Base-by-base conservation (phyloP, 176 grass and related monocot species). In the Lolium multiflorum region DNA sequence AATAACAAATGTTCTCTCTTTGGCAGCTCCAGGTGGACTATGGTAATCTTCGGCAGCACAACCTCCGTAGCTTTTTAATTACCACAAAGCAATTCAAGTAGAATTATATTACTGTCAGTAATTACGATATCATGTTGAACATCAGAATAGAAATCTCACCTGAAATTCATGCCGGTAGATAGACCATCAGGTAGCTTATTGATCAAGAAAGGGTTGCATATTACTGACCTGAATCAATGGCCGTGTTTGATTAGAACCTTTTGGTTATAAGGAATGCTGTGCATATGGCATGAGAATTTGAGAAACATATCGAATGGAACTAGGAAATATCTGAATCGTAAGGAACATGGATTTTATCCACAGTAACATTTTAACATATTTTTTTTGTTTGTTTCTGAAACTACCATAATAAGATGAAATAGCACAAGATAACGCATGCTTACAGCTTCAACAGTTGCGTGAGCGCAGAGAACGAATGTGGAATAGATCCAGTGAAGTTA, bases 401-500 rank as follows among this genome's bases (percentile, higher is more conserved):
- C 25, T 65, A 66, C 13, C 26, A 16, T 15, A 35, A 66, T n/a
- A n/a, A n/a, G 26, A 78, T 65, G 13, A 85, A 69, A 25, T 16
- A 15, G 49, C 5, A 74, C 24, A 80, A 14, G 17, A 24, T 9
- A 74, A 13, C n/a, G 68, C 79, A 50, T 70, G 79, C 90, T 88
- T 90, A 94, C 90, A 94, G 76, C 3, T 92, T 88, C 65, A 55
- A 17, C 57, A 94, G 83, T 58, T 84, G 73, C 47, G 22, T 70
- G 70, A 94, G 88, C 71, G 56, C 83, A 78, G 55, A 81, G 35
- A 94, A 86, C 72, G 88, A 90, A 84, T 76, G 82, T 12, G 88
- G 90, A 86, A 94, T 76, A 77, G 20, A 74, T 41, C 87, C 92
- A 49, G 87, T 91, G 82, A 94, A 91, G 78, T 94, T 94, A 80